Conservation (phyloP, 352 stramenopile species). For the Pythium rishiriense region DNA sequence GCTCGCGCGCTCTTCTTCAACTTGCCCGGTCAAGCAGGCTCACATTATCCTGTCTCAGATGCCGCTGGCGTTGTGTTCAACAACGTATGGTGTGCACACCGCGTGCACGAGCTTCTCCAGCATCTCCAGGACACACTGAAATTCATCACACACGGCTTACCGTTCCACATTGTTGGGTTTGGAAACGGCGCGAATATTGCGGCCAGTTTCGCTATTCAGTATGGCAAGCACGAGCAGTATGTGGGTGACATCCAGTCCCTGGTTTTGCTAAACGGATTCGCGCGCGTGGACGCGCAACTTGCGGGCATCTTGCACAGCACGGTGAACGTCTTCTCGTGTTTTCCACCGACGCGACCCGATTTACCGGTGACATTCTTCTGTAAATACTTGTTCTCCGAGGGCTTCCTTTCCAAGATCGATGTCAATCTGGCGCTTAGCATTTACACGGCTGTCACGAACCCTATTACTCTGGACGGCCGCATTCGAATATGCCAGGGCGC, state of each 20-base stretch:
- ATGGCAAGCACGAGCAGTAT: slow-evolving; percentile 40
- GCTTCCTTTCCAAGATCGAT: slow-evolving; percentile 84
- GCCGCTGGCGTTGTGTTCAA: slow-evolving; percentile 44
- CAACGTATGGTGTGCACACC: slow-evolving; percentile 84
- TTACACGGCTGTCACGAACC: slow-evolving; percentile 91
- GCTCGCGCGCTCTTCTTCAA: slow-evolving; percentile 91
- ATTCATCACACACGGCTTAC: slow-evolving; percentile 66
- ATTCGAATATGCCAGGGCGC: slow-evolving; percentile 79
- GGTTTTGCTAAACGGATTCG: slow-evolving; percentile 27
- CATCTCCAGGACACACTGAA: slow-evolving; percentile 67
- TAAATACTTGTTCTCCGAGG: slow-evolving; percentile 93
- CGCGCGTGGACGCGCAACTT: slow-evolving; percentile 68
- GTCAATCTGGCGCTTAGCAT: slow-evolving; percentile 90
- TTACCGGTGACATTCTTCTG: slow-evolving; percentile 87
- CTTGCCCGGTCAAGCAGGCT: slow-evolving; percentile 86
- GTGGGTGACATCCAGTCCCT: slow-evolving; percentile 63
- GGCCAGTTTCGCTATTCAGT: slow-evolving; percentile 58
- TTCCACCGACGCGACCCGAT: slow-evolving; percentile 79
- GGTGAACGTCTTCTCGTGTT: slow-evolving; percentile 81
- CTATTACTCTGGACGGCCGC: slow-evolving; percentile 89
- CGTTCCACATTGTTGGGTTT: slow-evolving; percentile 89
- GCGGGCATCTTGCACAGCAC: slow-evolving; percentile 78
- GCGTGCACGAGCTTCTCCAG: slow-evolving; percentile 85
- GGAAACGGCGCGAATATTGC: slow-evolving; percentile 89
- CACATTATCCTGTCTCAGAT: slow-evolving; percentile 43